phyloP scores from a whole-genome alignment of 2,329 filamentous ascomycete genomes.

The Fusarium mexicanum region DNA sequence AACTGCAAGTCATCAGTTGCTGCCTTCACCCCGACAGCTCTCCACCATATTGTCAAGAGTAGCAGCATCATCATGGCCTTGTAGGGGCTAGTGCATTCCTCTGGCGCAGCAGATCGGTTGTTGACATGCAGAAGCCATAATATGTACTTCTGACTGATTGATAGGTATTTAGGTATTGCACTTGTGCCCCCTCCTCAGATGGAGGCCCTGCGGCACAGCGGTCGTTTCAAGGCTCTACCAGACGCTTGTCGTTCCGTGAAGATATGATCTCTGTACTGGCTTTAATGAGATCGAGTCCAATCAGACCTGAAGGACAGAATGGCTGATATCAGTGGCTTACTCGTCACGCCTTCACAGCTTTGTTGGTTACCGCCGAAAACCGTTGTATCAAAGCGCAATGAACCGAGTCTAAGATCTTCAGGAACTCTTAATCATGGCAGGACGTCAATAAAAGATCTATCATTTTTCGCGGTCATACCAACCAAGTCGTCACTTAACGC shows the following conservation, averaged over 20 bases:
- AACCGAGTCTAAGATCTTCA: slow-evolving; percentile 17
- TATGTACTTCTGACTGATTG: slow-evolving; percentile 32
- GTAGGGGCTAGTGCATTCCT: slow-evolving; percentile 24
- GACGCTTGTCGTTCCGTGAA: slow-evolving; percentile 21
- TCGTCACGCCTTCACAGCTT: not conserved
- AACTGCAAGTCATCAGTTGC: slow-evolving; percentile 22
- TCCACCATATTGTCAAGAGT: not conserved
- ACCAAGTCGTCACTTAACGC: not conserved
- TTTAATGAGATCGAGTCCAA: slow-evolving; percentile 34
- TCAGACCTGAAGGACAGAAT: slow-evolving; percentile 19
- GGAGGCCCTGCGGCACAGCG: slow-evolving; percentile 22
- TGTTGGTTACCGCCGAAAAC: not conserved
- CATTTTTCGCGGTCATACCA: not conserved
- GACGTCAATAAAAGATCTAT: not conserved
- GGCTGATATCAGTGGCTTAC: slow-evolving; percentile 1
- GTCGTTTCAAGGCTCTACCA: not conserved
- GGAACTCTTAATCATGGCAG: slow-evolving; percentile 10
- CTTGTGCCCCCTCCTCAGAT: slow-evolving; percentile 20
- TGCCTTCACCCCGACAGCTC: not conserved
- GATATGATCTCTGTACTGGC: slow-evolving; percentile 26
- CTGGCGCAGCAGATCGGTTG: slow-evolving; percentile 26
- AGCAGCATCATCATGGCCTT: not conserved
- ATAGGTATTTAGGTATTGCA: slow-evolving; percentile 7
- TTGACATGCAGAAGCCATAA: slow-evolving; percentile 13
- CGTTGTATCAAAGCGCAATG: not conserved